These are phyloP conservation scores for Ogataea methanolica DNA, from an alignment of 805 yeast species.

Conservation along the genomic window DNA sequence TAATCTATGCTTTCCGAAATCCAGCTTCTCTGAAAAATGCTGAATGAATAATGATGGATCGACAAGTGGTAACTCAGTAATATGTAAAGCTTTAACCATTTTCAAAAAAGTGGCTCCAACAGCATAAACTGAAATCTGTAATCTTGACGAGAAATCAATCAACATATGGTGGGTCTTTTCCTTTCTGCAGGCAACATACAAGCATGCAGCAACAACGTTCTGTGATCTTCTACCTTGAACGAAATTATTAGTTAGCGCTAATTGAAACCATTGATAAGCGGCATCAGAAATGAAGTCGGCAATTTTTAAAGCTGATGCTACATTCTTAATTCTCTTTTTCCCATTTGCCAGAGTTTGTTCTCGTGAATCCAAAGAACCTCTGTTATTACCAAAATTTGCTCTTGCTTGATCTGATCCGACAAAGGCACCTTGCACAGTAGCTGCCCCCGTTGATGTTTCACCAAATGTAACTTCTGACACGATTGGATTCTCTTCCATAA, in stretches of 20 bases:
- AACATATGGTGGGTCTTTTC: constrained; percentile 92
- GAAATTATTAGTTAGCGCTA: constrained; percentile 82
- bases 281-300: constrained; percentile 84
- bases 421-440: constrained; percentile 92
- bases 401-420: constrained; percentile 82
- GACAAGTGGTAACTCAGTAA: constrained; percentile 74
- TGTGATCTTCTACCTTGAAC: constrained; percentile 97
- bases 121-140: constrained; percentile 88
- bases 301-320: constrained; percentile 73
- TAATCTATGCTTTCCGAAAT: constrained; percentile 67
- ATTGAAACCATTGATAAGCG: constrained; percentile 83
- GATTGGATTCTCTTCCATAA: constrained; percentile 86
- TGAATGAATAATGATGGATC: constrained; percentile 94
- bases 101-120: constrained; percentile 94
- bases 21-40: constrained; percentile 85
- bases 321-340: constrained; percentile 66
- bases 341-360: constrained; percentile 89
- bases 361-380: constrained; percentile 77
- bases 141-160: constrained; percentile 86
- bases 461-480: constrained; percentile 95
- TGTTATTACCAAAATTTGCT: constrained; percentile 63
- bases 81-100: constrained; percentile 81
- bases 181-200: constrained; percentile 90
- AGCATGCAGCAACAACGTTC: constrained; percentile 91
- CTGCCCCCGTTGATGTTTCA: constrained; percentile 90